These are phyloP conservation scores for Leishmania aethiopica DNA, from an alignment of 208 protist species.

Conservation along the genomic window DNA sequence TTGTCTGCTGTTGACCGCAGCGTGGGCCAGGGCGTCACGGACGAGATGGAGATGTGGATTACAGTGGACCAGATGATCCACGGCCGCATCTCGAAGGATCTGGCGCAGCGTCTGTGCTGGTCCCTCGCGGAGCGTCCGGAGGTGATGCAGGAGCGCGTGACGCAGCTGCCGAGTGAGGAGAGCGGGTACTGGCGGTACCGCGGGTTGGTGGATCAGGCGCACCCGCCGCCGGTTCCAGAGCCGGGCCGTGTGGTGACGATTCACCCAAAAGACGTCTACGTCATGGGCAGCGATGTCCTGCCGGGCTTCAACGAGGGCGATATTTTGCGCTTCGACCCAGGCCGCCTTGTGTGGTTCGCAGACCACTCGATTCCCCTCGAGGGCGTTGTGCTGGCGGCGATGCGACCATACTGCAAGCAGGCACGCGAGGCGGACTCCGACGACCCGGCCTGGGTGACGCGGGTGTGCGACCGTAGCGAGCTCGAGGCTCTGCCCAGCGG, in stretches of 20 bases:
- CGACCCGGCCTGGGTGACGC: constrained; percentile 66
- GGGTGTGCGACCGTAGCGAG: constrained; percentile 17
- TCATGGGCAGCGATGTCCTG: constrained; percentile 79
- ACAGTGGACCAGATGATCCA: constrained; percentile 84
- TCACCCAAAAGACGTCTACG: constrained; percentile 74
- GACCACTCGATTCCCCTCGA: constrained; percentile 78
- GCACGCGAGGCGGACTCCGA: constrained; percentile 64
- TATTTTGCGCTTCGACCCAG: constrained; percentile 67
- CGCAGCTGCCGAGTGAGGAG: constrained; percentile 54
- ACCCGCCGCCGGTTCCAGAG: constrained; percentile 58
- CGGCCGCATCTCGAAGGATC: constrained; percentile 61
- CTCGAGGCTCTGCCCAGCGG: constrained; percentile 9
- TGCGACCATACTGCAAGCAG: constrained; percentile 74
- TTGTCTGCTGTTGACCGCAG: constrained; percentile 31
- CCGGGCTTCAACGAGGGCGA: constrained; percentile 86
- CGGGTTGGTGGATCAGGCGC: constrained; percentile 60
- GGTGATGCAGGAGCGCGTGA: constrained; percentile 58
- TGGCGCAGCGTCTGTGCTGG: constrained; percentile 76
- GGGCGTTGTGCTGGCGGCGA: constrained; percentile 75
- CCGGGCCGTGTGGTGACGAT: constrained; percentile 32
- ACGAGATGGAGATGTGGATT: constrained; percentile 88
- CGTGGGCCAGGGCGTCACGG: constrained; percentile 46
- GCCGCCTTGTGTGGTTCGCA: constrained; percentile 54
- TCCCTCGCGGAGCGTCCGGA: constrained; percentile 72
- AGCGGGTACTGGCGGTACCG: constrained; percentile 79